A percentile compares a stretch with the other conserved stretches of the same genome.
These are phyloP conservation scores for Lizanozyma gosingica DNA, from an alignment of 1,139 yeast species.

Conservation along the genomic window DNA sequence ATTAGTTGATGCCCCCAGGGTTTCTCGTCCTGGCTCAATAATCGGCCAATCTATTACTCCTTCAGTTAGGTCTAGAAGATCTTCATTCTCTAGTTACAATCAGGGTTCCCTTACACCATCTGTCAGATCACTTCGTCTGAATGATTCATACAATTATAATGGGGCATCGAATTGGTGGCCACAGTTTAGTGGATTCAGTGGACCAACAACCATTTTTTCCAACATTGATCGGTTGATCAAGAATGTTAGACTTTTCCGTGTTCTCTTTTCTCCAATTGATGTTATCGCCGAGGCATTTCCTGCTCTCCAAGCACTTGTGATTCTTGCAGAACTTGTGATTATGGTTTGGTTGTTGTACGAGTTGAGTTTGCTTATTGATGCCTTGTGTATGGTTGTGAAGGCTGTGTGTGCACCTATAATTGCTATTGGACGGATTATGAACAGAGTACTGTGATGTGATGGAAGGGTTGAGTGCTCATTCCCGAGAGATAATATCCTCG, in stretches of 20 bases:
- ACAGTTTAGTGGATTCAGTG: not conserved
- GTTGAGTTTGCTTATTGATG: conserved; percentile 34
- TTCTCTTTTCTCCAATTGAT: conserved; percentile 37
- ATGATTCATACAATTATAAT: not conserved
- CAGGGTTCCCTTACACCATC: not conserved
- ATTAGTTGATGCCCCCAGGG: not conserved
- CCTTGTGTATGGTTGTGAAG: conserved; percentile 38
- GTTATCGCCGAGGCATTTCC: conserved; percentile 32
- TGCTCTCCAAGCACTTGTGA: conserved; percentile 29
- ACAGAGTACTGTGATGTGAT: too few relatives aligned
- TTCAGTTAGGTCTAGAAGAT: not conserved
- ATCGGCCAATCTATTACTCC: not conserved
- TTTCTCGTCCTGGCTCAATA: not conserved
- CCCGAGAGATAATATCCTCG: too few relatives aligned
- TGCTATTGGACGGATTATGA: not conserved
- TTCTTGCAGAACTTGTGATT: conserved; percentile 28
- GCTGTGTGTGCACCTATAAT: conserved; percentile 44
- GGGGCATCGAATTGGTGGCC: not conserved
- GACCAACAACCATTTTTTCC: not conserved
- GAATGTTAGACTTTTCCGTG: conserved; percentile 26
- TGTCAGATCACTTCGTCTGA: not conserved
- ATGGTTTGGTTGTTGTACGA: conserved; percentile 38
- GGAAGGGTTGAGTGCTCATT: too few relatives aligned
- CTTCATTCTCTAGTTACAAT: not conserved
- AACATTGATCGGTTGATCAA: conserved; percentile 28